A percentile compares a stretch with the other conserved stretches of the same genome.
Conservation (phyloP, 2,329 filamentous ascomycete species). For the Colletotrichum sp. region DNA sequence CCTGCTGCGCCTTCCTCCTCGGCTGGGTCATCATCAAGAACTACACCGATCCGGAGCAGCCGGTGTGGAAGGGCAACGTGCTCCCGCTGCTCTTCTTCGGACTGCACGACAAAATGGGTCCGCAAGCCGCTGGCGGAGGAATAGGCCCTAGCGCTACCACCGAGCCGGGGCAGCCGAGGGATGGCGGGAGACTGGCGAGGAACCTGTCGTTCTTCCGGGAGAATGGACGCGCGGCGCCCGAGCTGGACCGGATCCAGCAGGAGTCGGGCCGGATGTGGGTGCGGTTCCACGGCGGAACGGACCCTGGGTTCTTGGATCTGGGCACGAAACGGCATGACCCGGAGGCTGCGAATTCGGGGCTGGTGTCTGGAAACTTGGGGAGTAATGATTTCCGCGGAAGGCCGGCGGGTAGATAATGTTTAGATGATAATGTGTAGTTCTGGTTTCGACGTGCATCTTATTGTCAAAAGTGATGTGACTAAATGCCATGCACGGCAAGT, state of each 20-base stretch:
- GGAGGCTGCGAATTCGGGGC: neutral
- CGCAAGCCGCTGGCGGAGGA: neutral
- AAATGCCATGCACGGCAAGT: neutral
- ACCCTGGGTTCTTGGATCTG: conserved; percentile 10
- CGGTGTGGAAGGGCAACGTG: conserved; percentile 16
- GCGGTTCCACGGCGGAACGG: conserved; percentile 7
- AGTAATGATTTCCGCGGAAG: neutral
- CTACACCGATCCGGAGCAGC: conserved; percentile 11
- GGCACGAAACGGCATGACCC: neutral
- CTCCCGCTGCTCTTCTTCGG: conserved; percentile 12
- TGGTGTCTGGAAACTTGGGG: neutral
- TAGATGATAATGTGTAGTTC: neutral
- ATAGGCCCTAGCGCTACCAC: neutral
- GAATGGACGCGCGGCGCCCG: neutral
- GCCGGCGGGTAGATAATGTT: neutral
- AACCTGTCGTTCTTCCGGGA: neutral
- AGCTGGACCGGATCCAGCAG: conserved; percentile 1
- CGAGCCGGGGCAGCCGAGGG: neutral
- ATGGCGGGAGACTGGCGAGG: neutral
- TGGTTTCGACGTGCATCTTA: neutral
- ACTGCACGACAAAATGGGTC: neutral
- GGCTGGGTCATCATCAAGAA: conserved; percentile 9
- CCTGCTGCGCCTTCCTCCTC: neutral
- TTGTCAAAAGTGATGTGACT: neutral
- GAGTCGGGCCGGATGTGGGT: conserved; percentile 11